phyloP scores from a whole-genome alignment of 1,284 basidiomycete species.

The Naganishia liquefaciens region DNA sequence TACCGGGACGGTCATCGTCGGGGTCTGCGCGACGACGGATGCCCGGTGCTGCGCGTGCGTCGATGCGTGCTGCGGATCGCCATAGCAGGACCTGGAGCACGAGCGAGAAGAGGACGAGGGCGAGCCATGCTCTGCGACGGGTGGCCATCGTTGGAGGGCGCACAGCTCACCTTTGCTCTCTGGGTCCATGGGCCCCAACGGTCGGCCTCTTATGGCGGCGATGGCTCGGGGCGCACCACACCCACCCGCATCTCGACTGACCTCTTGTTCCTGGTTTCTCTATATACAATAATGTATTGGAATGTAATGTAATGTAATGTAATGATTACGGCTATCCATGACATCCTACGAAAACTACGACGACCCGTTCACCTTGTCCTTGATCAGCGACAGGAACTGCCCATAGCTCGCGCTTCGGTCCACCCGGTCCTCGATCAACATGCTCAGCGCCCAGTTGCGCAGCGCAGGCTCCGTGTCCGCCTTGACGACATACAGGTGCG shows the following conservation, averaged over 20 bases:
- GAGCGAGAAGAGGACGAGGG: slow-evolving; percentile 26
- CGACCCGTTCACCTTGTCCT: slow-evolving; percentile 64
- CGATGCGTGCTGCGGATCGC: slow-evolving; percentile 15
- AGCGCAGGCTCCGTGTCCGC: slow-evolving; percentile 95
- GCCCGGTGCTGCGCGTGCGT: not conserved
- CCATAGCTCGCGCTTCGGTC: slow-evolving; percentile 94
- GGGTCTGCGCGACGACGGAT: not conserved
- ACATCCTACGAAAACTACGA: not conserved
- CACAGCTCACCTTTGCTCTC: not conserved
- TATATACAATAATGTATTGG: too few relatives aligned
- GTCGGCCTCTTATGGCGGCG: not conserved
- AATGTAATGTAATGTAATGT: too few relatives aligned
- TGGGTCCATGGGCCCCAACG: too few relatives aligned
- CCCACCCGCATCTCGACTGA: too few relatives aligned
- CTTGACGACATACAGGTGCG: slow-evolving; percentile 96
- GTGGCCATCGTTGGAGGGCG: not conserved
- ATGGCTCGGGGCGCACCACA: slow-evolving; percentile 6
- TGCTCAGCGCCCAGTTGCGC: slow-evolving; percentile 89
- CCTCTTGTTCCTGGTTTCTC: too few relatives aligned
- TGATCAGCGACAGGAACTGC: slow-evolving; percentile 79
- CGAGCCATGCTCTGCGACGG: slow-evolving; percentile 7
- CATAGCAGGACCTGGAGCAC: slow-evolving; percentile 25
- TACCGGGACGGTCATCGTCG: slow-evolving; percentile 24
- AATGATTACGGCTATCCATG: not conserved
- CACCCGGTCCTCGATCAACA: slow-evolving; percentile 92